These are phyloP conservation scores for Oropetium thomaeum DNA, from an alignment of 176 grass and related monocot genomes.

Conservation along the genomic window DNA sequence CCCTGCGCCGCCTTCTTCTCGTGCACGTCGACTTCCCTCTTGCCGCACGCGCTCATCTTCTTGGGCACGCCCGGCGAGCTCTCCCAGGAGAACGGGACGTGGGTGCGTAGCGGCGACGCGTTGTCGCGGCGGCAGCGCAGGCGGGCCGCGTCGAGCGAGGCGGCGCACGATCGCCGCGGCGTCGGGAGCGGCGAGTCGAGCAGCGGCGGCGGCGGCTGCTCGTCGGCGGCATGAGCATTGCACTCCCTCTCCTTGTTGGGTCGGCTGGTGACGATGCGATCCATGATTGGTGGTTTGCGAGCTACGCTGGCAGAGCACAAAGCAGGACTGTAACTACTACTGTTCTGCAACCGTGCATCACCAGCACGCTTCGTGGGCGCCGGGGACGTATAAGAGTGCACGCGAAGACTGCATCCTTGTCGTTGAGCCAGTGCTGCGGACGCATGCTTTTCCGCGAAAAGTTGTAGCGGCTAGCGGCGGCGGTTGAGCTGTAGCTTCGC, in stretches of 20 bases:
- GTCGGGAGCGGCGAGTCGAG: slow-evolving; percentile 80
- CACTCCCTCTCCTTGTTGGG: slow-evolving; percentile 22
- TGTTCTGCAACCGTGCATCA: slow-evolving; percentile 13
- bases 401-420: slow-evolving; percentile 28
- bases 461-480: background rate
- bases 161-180: slow-evolving; percentile 61
- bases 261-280: slow-evolving; percentile 41
- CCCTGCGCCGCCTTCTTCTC: background rate
- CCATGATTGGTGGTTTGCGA: slow-evolving; percentile 28
- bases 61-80: slow-evolving; percentile 86
- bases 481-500: slow-evolving; percentile 42
- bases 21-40: background rate
- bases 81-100: slow-evolving; percentile 92
- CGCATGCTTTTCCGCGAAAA: slow-evolving; percentile 27
- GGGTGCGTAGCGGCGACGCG: slow-evolving; percentile 47
- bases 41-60: slow-evolving; percentile 37
- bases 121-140: slow-evolving; percentile 31
- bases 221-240: slow-evolving; percentile 11
- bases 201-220: slow-evolving; percentile 36
- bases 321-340: slow-evolving; percentile 1
- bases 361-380: background rate
- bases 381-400: slow-evolving; percentile 37
- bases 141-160: slow-evolving; percentile 29
- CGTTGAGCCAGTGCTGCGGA: slow-evolving; percentile 19
- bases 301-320: background rate